Percentiles rank a stretch among this genome's conserved stretches.
Conservation (phyloP, 768 basidiomycete genomes). For the Psilocybe azurescens region DNA sequence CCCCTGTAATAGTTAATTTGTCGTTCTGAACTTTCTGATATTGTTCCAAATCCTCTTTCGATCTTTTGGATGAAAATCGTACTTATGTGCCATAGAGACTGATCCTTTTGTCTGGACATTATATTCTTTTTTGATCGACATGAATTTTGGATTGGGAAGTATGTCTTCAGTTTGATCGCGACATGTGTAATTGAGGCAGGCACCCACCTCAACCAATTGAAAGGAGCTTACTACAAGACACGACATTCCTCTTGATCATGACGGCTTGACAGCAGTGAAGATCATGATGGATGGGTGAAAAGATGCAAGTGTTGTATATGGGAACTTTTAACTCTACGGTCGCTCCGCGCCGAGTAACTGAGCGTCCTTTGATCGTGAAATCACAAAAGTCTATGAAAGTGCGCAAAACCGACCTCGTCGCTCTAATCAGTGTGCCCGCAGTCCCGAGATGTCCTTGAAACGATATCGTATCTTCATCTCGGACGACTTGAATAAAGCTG, state of each 20-base stretch:
- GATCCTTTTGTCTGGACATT: not conserved
- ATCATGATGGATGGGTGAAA: not conserved
- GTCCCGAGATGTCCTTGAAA: too few species aligned
- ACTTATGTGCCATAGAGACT: slow-evolving; percentile 3
- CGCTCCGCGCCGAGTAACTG: not conserved
- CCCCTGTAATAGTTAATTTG: slow-evolving; percentile 5
- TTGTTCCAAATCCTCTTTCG: not conserved
- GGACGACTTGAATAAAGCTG: too few species aligned
- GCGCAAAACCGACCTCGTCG: too few species aligned
- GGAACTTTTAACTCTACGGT: not conserved
- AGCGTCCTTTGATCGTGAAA: not conserved
- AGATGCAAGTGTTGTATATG: too few species aligned
- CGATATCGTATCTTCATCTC: too few species aligned
- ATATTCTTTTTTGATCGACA: not conserved
- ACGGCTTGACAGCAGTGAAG: not conserved
- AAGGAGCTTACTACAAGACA: not conserved
- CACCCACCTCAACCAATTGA: too few species aligned
- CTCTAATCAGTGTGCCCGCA: too few species aligned
- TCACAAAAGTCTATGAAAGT: too few species aligned
- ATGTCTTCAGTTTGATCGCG: too few species aligned
- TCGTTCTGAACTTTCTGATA: not conserved
- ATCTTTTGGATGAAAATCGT: not conserved
- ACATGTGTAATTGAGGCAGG: too few species aligned
- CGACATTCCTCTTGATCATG: not conserved
- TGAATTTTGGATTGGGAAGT: too few species aligned